Percentiles rank a stretch among this genome's conserved stretches.
phyloP scores from a whole-genome alignment of 176 grass and related monocot genomes.

The Elaeis guineensis region DNA sequence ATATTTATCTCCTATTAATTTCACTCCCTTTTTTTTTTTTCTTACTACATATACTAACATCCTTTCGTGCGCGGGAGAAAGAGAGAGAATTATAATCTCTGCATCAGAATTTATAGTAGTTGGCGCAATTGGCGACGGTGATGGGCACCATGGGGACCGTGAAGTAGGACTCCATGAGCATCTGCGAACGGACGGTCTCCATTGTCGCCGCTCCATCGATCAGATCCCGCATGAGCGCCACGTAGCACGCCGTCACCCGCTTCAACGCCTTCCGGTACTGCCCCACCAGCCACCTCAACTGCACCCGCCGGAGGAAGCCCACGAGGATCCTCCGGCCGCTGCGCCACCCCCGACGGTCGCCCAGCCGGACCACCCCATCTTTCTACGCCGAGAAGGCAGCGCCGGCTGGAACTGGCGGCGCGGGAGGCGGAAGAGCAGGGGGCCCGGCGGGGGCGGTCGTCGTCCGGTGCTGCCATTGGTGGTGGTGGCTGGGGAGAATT shows the following conservation, averaged over 20 bases:
- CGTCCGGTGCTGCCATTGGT: neutral
- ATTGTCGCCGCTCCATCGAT: constrained; percentile 5
- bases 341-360: neutral
- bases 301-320: constrained; percentile 8
- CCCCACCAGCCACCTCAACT: constrained; percentile 8
- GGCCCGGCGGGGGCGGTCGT: neutral
- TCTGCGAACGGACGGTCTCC: constrained; percentile 2
- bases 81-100: no score
- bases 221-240: constrained; percentile 2
- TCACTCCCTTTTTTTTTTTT: no score
- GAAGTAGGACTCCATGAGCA: constrained; percentile 8
- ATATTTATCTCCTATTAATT: no score
- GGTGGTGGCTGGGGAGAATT: neutral
- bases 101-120: no score
- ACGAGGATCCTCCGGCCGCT: constrained; percentile 8
- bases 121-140: neutral
- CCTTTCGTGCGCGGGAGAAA: no score
- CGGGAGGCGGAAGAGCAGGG: neutral
- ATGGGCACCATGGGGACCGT: constrained; percentile 7
- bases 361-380: constrained; percentile 11
- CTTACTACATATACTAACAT: no score
- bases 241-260: neutral
- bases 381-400: neutral
- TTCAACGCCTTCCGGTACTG: constrained; percentile 3
- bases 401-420: neutral